These are phyloP conservation scores for Cladosporium sp. DNA, from an alignment of 2,329 filamentous ascomycete genomes.

Conservation along the genomic window DNA sequence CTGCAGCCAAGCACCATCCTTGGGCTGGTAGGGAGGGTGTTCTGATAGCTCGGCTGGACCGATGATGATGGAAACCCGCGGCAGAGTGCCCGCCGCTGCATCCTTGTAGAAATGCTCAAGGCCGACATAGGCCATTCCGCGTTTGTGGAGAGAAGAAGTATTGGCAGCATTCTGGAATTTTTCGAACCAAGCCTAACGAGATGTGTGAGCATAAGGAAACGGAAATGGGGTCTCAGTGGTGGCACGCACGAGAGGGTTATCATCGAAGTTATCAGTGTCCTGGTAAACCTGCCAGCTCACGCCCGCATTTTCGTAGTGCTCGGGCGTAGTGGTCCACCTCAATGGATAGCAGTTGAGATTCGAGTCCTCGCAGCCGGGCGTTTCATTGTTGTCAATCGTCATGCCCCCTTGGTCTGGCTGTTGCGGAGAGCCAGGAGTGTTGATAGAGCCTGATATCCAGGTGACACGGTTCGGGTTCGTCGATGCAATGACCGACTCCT, in stretches of 20 bases:
- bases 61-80: conserved; percentile 50
- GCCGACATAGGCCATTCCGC: conserved; percentile 46
- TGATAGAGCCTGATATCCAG: conserved; percentile 50
- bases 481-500: conserved; percentile 49
- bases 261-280: conserved; percentile 48
- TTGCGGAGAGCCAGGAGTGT: conserved; percentile 41
- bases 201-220: too few relatives aligned
- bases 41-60: conserved; percentile 50
- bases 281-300: conserved; percentile 48
- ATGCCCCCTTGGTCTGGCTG: conserved; percentile 17
- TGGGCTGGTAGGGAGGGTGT: conserved; percentile 50
- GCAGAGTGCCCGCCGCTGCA: conserved; percentile 49
- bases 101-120: conserved; percentile 49
- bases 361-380: conserved; percentile 38
- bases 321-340: conserved; percentile 47
- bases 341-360: conserved; percentile 51
- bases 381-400: conserved; percentile 51
- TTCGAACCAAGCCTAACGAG: conserved; percentile 42
- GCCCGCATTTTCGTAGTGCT: conserved; percentile 49
- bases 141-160: conserved; percentile 40
- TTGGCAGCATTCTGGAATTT: conserved; percentile 47
- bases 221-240: too few relatives aligned
- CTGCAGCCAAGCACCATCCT: conserved; percentile 54
- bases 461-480: conserved; percentile 53
- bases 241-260: conserved; percentile 43